Evolutionary conservation across 352 stramenopile species (phyloP).

Genomic region (Elongisporangium anandrum): DNA sequence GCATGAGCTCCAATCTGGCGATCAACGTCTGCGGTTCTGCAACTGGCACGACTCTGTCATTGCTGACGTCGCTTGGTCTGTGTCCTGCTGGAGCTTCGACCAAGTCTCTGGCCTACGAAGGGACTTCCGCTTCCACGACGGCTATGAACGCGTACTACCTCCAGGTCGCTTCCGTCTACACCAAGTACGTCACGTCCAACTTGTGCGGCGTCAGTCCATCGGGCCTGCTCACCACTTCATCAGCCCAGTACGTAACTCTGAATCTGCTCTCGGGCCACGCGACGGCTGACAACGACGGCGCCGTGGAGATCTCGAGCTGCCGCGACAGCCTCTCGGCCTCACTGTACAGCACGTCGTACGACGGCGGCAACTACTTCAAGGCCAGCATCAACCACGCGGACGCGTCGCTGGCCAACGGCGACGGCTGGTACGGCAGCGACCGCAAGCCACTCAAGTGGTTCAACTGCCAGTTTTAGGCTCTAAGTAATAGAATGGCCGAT

Average conservation of each 20-base stretch:
- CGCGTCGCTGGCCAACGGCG: constrained; percentile 1
- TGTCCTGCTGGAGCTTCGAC: not conserved
- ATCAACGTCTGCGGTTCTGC: too few species aligned
- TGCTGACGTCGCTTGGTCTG: not conserved
- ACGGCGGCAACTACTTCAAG: constrained; percentile 6
- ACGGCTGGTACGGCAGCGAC: constrained; percentile 1
- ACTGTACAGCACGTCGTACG: constrained; percentile 3
- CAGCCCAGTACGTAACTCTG: constrained; percentile 3
- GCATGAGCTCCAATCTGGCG: not conserved
- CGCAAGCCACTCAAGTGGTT: constrained; percentile 8
- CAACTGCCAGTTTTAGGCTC: constrained; percentile 3
- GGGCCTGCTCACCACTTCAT: constrained; percentile 6
- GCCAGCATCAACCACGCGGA: constrained; percentile 8
- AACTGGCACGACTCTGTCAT: not conserved
- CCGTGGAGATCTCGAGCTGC: constrained; percentile 13
- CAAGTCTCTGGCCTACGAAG: not conserved
- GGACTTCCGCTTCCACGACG: not conserved
- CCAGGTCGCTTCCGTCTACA: not conserved
- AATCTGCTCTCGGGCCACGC: constrained; percentile 2
- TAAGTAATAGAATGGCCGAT: not conserved
- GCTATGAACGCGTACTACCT: not conserved
- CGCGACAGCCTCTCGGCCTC: not conserved
- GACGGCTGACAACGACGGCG: constrained; percentile 8
- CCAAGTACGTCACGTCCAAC: not conserved
- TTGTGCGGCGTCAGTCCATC: constrained; percentile 1